Base-by-base conservation (phyloP, 129 eudicot species). In the Artemisia argyi region DNA sequence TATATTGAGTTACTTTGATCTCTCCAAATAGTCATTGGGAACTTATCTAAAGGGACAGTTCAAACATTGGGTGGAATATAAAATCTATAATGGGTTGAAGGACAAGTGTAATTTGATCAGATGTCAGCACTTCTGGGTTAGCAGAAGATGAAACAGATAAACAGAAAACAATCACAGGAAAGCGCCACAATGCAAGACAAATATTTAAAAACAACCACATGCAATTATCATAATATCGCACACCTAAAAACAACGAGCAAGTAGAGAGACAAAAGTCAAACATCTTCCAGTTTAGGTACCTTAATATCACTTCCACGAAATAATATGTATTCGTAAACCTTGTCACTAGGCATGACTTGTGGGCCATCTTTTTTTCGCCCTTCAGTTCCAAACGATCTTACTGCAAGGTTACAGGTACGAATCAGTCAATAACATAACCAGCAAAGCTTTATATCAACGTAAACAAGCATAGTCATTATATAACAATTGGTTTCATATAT, bases 271-370 rank as follows among this genome's bases (percentile, higher is more conserved):
- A 16, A 14, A 64, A 69, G 46, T 53, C 60, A 76, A 61, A 44
- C 51, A 42, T 70, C 15, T 20, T 51, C 47, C 17, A 10, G 8
- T 22, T 63, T 46, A 55, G 59, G 55, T 83, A 94, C 98, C 92
- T 88, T 94, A 49, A 94, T 94, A 82, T 94, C 98, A 73, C 85
- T 88, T 66, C 96, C 98, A 71, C 97, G 91, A 71, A 94, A 94
- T 55, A 94, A 83, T 60, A 94, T 94, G 82, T 87, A 90, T 28
- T 90, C 97, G 61, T 87, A 94, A 54, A 90, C 89, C 80, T 84
- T 90, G 83, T 94, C 98, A 66, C 86, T 81, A 16, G 97, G 93
- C 78, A 89, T 87, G 78, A 94, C 80, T 84, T 90, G 95, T 42
- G 80, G 88, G n/a, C 97, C 98, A 86, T 88, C 92, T 51, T 82